phyloP scores from a whole-genome alignment of 2,329 filamentous ascomycete species.

The Trichoderma pleuroti region DNA sequence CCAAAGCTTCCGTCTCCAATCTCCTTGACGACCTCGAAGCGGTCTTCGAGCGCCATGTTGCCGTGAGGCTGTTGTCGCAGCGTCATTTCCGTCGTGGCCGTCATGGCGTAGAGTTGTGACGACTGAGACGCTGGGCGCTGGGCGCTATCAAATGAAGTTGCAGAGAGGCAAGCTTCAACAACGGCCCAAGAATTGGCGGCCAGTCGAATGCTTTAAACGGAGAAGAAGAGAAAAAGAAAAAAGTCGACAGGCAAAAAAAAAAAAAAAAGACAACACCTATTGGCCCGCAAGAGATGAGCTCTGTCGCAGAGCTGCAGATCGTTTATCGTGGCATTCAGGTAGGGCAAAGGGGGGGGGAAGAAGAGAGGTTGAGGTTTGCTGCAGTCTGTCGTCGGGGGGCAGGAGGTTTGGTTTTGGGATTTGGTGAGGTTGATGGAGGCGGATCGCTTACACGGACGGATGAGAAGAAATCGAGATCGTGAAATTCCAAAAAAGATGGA shows the following conservation, averaged over 20 bases:
- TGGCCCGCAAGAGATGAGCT: constrained; percentile 30
- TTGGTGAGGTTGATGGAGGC: background rate
- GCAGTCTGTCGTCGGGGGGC: background rate
- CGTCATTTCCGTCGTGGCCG: constrained; percentile 69
- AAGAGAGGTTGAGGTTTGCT: background rate
- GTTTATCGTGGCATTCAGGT: constrained; percentile 39
- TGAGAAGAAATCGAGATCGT: constrained; percentile 10
- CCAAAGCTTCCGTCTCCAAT: constrained; percentile 99
- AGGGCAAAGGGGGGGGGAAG: constrained; percentile 6
- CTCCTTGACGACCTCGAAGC: constrained; percentile 95
- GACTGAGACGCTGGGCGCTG: constrained; percentile 18
- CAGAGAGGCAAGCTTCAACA: background rate
- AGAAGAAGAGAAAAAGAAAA: background rate
- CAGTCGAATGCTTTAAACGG: constrained; percentile 1
- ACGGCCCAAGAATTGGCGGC: background rate
- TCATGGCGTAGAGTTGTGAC: constrained; percentile 52
- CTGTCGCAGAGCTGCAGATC: constrained; percentile 35
- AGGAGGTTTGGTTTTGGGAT: background rate
- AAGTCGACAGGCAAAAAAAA: constrained; percentile 21
- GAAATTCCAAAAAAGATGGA: constrained; percentile 17
- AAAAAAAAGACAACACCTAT: constrained; percentile 24
- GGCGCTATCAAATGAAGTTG: background rate
- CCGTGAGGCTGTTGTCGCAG: constrained; percentile 62
- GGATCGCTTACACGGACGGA: constrained; percentile 18
- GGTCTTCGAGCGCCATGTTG: constrained; percentile 74